Evolutionary conservation across 2,329 filamentous ascomycete species (phyloP), one percentile per base, ranked within the genome.

Genomic region (Blastomyces emzantsi): DNA sequence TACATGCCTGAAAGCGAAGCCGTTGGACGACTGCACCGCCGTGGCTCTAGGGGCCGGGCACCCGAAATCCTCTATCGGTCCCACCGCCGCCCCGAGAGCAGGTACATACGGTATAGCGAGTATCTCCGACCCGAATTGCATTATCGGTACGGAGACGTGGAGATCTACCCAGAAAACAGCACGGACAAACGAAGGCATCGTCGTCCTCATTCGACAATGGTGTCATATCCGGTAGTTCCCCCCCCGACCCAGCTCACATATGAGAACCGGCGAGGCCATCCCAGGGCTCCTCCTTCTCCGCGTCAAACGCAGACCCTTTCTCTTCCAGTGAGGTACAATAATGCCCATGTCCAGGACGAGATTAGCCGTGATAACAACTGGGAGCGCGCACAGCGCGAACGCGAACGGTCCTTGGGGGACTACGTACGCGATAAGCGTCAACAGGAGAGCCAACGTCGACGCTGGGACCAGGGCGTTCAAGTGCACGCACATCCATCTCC

Each of bases 141-240:
- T 41, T 71, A 72, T 55, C 59, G 56, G 6, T 59, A 60, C 33
- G 67, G 64, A 15, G 64, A 63, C 30, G 65, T 72, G 43, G 72
- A 73, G 43, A 63, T 73, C 19, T 52, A 69, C 17, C 71, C 71
- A 13, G 68, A 62, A 17, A 68, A 68, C 49, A 71, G 68, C 64
- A 67, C 58, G 51, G 65, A 64, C 47, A 41, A 52, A 33, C 54
- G 60, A 39, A 63, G 56, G 6, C 56, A 49, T 54, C 43, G 52
- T 6, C 51, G 39, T 19, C 22, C 9, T 47, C 61, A 39, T 36
- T 57, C 61, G 11, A 28, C 61, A 9, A 22, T 36, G 11, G 36
- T 49, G 39, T 49, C 61, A 58, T 65, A 43, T 39, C 63, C 47
- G 41, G 19, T 17, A 15, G 11, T 41, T 25, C 17, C 30, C 0